Conservation (phyloP, 768 basidiomycete species). For the Serpula lacrymans region DNA sequence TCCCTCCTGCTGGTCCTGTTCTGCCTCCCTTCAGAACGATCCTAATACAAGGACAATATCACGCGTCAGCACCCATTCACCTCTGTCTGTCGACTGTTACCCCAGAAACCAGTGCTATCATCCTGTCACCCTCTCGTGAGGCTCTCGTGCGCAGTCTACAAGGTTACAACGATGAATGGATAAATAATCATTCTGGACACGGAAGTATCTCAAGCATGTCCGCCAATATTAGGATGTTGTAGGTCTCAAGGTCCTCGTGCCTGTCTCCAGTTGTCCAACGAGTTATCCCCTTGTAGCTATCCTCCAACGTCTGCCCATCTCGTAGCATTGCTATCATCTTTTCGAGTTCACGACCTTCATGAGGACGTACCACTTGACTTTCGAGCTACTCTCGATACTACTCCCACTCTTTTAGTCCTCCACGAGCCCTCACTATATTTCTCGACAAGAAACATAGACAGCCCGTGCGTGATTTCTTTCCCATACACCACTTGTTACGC, state of each 20-base stretch:
- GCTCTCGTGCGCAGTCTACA: slow-evolving; percentile 39
- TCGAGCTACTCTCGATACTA: slow-evolving; percentile 32
- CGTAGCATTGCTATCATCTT: slow-evolving; percentile 46
- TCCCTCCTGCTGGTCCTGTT: slow-evolving; percentile 37
- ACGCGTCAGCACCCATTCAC: slow-evolving; percentile 67
- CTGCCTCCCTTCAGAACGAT: slow-evolving; percentile 58
- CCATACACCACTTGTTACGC: not conserved
- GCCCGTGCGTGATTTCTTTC: slow-evolving; percentile 15
- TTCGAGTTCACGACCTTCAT: slow-evolving; percentile 31
- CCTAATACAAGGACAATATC: slow-evolving; percentile 62
- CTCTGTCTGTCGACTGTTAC: slow-evolving; percentile 50
- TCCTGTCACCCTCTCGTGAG: slow-evolving; percentile 54
- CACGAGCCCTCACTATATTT: slow-evolving; percentile 62
- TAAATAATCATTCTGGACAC: slow-evolving; percentile 30
- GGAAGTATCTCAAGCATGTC: slow-evolving; percentile 36
- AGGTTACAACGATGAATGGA: slow-evolving; percentile 49
- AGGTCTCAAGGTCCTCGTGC: slow-evolving; percentile 21
- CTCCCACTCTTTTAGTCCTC: slow-evolving; percentile 55
- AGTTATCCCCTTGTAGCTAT: slow-evolving; percentile 43
- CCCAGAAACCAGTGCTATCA: slow-evolving; percentile 34
- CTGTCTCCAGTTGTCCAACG: slow-evolving; percentile 5
- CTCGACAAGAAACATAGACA: slow-evolving; percentile 17
- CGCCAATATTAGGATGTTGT: slow-evolving; percentile 55
- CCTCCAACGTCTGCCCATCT: slow-evolving; percentile 60
- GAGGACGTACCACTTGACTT: slow-evolving; percentile 19